Conservation (phyloP, 192 early-diverging fungal species). For the Endogone sp. region DNA sequence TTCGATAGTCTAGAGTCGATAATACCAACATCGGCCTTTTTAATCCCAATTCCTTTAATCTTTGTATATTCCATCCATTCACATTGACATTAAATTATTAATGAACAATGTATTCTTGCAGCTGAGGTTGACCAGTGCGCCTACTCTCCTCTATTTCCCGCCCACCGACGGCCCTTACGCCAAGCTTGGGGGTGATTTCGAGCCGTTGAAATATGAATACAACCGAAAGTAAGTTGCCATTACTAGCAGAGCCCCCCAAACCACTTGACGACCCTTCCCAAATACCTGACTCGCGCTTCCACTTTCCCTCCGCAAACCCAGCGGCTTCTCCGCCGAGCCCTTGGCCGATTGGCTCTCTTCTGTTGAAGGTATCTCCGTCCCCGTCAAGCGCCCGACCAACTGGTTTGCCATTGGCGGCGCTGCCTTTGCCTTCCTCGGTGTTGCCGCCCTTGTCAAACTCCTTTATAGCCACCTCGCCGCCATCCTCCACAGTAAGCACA, state of each 20-base stretch:
- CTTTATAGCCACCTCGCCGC: slow-evolving; percentile 37
- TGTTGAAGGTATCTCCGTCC: slow-evolving; percentile 27
- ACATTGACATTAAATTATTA: neutral
- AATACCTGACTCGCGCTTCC: too few relatives aligned
- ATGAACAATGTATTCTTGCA: slow-evolving; percentile 25
- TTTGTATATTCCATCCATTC: too few relatives aligned
- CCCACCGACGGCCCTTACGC: slow-evolving; percentile 52
- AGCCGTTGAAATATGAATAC: slow-evolving; percentile 58
- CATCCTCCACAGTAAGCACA: slow-evolving; percentile 48
- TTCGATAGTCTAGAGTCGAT: too few relatives aligned
- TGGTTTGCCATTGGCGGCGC: slow-evolving; percentile 31
- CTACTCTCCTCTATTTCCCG: slow-evolving; percentile 62
- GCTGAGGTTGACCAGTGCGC: slow-evolving; percentile 54
- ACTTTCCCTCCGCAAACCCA: too few relatives aligned
- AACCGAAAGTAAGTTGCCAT: slow-evolving; percentile 34
- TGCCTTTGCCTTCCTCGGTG: slow-evolving; percentile 23
- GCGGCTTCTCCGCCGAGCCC: slow-evolving; percentile 60
- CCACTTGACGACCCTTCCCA: too few relatives aligned
- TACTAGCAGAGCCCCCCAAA: too few relatives aligned
- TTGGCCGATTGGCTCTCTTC: slow-evolving; percentile 54
- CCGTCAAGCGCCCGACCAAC: slow-evolving; percentile 54
- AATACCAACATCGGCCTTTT: too few relatives aligned
- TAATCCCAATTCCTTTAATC: too few relatives aligned
- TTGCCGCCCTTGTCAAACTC: slow-evolving; percentile 31
- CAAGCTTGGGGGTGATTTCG: slow-evolving; percentile 25